Evolutionary conservation across 345 rosid species (phyloP), one percentile per base, ranked within the genome.

Genomic region (Salix viminalis): DNA sequence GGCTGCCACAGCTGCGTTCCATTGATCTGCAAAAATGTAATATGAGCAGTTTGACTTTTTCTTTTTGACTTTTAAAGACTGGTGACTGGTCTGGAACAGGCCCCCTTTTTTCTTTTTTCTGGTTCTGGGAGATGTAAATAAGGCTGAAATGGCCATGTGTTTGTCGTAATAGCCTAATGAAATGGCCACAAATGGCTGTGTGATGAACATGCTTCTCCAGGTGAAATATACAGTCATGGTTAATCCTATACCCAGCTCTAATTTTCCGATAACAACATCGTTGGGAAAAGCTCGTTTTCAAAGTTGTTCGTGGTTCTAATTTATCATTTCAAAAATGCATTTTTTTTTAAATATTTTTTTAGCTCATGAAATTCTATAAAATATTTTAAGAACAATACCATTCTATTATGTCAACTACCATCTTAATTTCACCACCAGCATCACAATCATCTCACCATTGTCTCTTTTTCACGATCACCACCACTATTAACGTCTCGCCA

Each of bases 1-100:
- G 21, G 18, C 76, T 24, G 36, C 36, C 62, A 13, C 79, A n/a
- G 16, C 36, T 18, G 75, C 65, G 1, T 81, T 75, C 76, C 79
- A 65, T 77, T 77, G 44, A 77, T 13, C 7, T 60, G 19, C 44
- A 41, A 41, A 41, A 41, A 41, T 41, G 44, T 41, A 41, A 41
- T 41, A 9, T 9, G 10, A 41, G 12, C 44, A 9, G 44, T 41
- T 9, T 2, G 12, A 36, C 12, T 2, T 41, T 11, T 2, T 42
- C 13, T 42, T 15, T 15, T 61, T 26, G 13, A 32, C 4, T 26
- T 28, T 13, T 2, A 1, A 41, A 37, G 54, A 70, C 19, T n/a
- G 61, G 61, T n/a, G 34, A 4, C 42, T 34, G 11, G 1, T 34
- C 26, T 66, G 7, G 1, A 32, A 28, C 1, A 0, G 42, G 2